Conservation (phyloP, 495 filamentous ascomycete genomes). For the Tuber magnatum region DNA sequence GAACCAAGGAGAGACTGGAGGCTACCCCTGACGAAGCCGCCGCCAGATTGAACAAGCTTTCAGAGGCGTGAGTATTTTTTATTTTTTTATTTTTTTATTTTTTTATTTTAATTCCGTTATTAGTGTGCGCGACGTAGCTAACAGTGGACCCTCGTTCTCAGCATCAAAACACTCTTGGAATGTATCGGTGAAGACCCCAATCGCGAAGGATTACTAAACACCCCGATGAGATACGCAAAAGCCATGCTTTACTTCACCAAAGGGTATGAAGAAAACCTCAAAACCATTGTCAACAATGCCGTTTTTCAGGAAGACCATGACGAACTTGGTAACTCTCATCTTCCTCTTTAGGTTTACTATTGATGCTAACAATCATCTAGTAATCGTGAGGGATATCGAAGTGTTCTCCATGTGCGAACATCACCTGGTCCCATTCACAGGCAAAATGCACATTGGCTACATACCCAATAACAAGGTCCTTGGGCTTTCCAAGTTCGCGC, state of each 20-base stretch:
- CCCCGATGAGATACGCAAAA: conserved; percentile 85
- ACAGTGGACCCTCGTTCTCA: neutral
- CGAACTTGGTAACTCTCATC: conserved; percentile 48
- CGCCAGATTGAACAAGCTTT: conserved; percentile 65
- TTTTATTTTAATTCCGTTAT: neutral
- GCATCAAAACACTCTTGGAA: conserved; percentile 77
- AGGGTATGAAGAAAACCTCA: conserved; percentile 92
- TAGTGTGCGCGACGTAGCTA: neutral
- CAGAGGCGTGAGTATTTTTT: conserved; percentile 55
- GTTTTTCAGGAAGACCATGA: conserved; percentile 97
- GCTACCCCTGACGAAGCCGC: conserved; percentile 66
- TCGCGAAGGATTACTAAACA: conserved; percentile 78
- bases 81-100: too few relatives aligned
- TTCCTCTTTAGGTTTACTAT: neutral
- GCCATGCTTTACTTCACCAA: conserved; percentile 99
- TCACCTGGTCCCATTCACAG: conserved; percentile 92
- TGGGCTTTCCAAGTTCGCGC: conserved; percentile 88
- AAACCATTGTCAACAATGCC: conserved; percentile 85
- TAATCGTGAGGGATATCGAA: conserved; percentile 97
- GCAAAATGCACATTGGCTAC: conserved; percentile 99
- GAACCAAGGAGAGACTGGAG: conserved; percentile 73
- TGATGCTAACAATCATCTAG: conserved; percentile 37
- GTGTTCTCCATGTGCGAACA: conserved; percentile 95
- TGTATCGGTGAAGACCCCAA: conserved; percentile 94
- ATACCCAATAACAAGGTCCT: conserved; percentile 81